A percentile compares a stretch with the other conserved stretches of the same genome.
These are phyloP conservation scores for Malassezia cuniculi DNA, from an alignment of 1,284 basidiomycete species.

Conservation along the genomic window DNA sequence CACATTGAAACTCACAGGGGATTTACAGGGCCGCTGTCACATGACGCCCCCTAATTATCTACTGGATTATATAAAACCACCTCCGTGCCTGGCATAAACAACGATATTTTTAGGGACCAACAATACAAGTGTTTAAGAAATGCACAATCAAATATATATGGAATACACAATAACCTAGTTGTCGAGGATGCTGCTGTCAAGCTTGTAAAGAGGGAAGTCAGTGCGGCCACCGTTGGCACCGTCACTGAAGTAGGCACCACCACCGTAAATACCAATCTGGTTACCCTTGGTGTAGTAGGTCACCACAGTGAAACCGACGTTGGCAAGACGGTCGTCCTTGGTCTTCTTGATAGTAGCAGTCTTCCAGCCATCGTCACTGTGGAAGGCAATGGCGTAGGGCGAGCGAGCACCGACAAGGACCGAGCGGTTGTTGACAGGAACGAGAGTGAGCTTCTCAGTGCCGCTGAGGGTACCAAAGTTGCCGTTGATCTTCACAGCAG, in stretches of 20 bases:
- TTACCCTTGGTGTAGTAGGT: constrained; percentile 29
- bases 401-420: constrained; percentile 35
- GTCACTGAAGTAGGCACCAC: constrained; percentile 39
- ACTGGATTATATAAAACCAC: too few species aligned
- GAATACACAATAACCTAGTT: neutral
- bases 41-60: too few species aligned
- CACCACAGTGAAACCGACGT: constrained; percentile 32
- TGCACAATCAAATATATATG: neutral
- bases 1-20: too few species aligned
- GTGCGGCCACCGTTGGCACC: constrained; percentile 27
- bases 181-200: constrained; percentile 15
- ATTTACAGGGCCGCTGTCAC: too few species aligned
- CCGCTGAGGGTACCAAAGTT: constrained; percentile 24
- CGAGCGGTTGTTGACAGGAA: constrained; percentile 14
- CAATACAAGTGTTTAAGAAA: too few species aligned
- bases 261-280: constrained; percentile 27
- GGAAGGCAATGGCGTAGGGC: constrained; percentile 30
- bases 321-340: constrained; percentile 22
- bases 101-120: too few species aligned
- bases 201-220: constrained; percentile 23
- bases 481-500: constrained; percentile 24
- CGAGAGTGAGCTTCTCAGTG: constrained; percentile 32
- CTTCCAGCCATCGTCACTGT: constrained; percentile 27
- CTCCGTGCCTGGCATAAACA: too few species aligned
- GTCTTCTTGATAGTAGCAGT: constrained; percentile 19